Conservation (phyloP, 208 protist genomes). For the Angomonas deanei region DNA sequence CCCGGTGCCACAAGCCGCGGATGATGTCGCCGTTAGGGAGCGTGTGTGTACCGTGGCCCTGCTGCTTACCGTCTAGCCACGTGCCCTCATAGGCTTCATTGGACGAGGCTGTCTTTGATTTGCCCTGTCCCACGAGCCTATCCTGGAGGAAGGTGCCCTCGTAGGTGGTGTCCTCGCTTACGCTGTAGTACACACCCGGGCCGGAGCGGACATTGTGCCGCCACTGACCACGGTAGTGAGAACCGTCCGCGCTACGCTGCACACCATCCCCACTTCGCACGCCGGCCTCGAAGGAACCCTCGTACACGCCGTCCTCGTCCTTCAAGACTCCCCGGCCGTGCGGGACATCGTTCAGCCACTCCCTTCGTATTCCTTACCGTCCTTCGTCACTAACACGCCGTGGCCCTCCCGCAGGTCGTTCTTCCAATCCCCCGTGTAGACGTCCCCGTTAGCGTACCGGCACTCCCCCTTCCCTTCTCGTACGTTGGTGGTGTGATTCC, state of each 20-base stretch:
- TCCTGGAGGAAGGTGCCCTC: slow-evolving; percentile 76
- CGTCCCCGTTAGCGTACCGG: slow-evolving; percentile 42
- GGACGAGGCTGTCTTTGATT: slow-evolving; percentile 9
- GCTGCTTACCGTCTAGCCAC: slow-evolving; percentile 74
- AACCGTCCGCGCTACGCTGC: slow-evolving; percentile 50
- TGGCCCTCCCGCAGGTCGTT: slow-evolving; percentile 56
- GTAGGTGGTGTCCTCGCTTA: slow-evolving; percentile 43
- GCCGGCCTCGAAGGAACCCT: slow-evolving; percentile 54
- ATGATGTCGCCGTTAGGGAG: slow-evolving; percentile 80
- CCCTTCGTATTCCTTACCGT: slow-evolving; percentile 60
- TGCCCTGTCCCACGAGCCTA: slow-evolving; percentile 53
- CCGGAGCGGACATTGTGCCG: slow-evolving; percentile 55
- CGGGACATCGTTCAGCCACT: slow-evolving; percentile 56
- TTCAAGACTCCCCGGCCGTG: slow-evolving; percentile 65
- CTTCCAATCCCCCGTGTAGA: slow-evolving; percentile 80
- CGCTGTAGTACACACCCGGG: slow-evolving; percentile 50
- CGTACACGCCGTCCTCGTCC: slow-evolving; percentile 60
- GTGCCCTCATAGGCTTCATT: slow-evolving; percentile 55
- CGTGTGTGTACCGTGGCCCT: slow-evolving; percentile 69
- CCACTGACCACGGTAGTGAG: slow-evolving; percentile 77
- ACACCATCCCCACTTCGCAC: slow-evolving; percentile 59
- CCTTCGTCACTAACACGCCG: slow-evolving; percentile 25
- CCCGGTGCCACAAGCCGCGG: slow-evolving; percentile 67
- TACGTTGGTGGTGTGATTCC: slow-evolving; percentile 35
- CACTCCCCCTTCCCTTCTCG: slow-evolving; percentile 75